Conservation (phyloP, 805 yeast genomes). For the Metschnikowia chrysomelidarum region DNA sequence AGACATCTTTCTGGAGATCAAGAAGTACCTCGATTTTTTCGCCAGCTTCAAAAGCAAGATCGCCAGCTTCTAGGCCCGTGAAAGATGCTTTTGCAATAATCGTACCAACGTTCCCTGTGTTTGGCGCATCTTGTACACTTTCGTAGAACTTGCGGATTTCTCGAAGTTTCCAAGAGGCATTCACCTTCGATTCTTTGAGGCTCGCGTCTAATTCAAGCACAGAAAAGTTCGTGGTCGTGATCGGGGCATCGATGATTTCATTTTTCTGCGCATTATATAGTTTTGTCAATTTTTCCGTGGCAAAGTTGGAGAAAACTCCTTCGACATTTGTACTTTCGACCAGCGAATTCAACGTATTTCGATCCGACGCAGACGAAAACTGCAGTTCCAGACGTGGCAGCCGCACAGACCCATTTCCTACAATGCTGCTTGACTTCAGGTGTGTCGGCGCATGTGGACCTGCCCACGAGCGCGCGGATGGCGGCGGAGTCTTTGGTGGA, state of each 20-base stretch:
- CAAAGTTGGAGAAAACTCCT: slow-evolving; percentile 7
- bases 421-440: neutral
- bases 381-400: slow-evolving; percentile 5
- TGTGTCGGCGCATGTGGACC: neutral
- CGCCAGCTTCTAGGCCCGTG: slow-evolving; percentile 35
- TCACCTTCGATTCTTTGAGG: neutral
- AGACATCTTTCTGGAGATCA: slow-evolving; percentile 27
- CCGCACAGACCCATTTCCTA: neutral
- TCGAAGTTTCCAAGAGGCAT: slow-evolving; percentile 25
- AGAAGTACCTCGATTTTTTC: slow-evolving; percentile 33
- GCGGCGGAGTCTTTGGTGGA: slow-evolving; percentile 1
- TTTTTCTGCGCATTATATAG: slow-evolving; percentile 36
- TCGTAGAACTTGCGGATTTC: slow-evolving; percentile 25
- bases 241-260: slow-evolving; percentile 31
- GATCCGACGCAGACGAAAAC: slow-evolving; percentile 2
- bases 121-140: slow-evolving; percentile 6
- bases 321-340: neutral
- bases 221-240: slow-evolving; percentile 7
- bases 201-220: neutral
- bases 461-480: neutral
- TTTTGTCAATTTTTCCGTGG: slow-evolving; percentile 21
- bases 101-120: neutral
- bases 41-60: slow-evolving; percentile 34
- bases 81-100: slow-evolving; percentile 25
- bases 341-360: slow-evolving; percentile 5